A percentile compares a stretch with the other conserved stretches of the same genome.
phyloP scores from a whole-genome alignment of 768 basidiomycete genomes.

The Kwoniella heveanensis region DNA sequence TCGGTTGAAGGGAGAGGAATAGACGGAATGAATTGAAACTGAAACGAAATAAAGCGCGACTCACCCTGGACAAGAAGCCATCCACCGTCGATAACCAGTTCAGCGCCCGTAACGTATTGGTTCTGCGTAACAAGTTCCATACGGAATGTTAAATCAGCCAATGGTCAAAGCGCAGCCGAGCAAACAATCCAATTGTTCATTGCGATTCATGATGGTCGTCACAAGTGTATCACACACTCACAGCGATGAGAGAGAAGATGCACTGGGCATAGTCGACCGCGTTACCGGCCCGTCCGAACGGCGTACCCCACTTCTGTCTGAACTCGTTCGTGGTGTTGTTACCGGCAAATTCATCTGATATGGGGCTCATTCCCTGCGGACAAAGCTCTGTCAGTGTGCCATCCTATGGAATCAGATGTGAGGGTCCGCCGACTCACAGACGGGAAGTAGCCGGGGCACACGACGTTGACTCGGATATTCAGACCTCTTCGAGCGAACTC shows the following conservation, averaged over 20 bases:
- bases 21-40: neutral
- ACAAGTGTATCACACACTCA: no score
- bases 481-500: conserved; percentile 47
- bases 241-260: conserved; percentile 41
- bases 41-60: neutral
- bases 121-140: conserved; percentile 34
- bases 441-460: conserved; percentile 52
- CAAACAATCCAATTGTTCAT: no score
- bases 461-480: conserved; percentile 45
- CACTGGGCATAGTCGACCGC: conserved; percentile 50
- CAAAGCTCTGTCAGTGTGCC: neutral
- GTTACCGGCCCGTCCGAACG: conserved; percentile 48
- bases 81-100: conserved; percentile 51
- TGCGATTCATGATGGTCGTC: no score
- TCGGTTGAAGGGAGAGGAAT: no score
- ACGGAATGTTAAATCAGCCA: neutral
- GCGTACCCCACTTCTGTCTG: conserved; percentile 41
- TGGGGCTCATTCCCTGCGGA: conserved; percentile 33
- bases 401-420: neutral
- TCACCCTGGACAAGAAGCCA: conserved; percentile 43
- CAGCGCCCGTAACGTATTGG: conserved; percentile 50
- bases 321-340: conserved; percentile 13
- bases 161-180: no score
- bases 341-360: conserved; percentile 16
- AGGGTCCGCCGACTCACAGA: conserved; percentile 19